Conservation (phyloP, 306 rosid genomes). For the Quercus agrifolia region DNA sequence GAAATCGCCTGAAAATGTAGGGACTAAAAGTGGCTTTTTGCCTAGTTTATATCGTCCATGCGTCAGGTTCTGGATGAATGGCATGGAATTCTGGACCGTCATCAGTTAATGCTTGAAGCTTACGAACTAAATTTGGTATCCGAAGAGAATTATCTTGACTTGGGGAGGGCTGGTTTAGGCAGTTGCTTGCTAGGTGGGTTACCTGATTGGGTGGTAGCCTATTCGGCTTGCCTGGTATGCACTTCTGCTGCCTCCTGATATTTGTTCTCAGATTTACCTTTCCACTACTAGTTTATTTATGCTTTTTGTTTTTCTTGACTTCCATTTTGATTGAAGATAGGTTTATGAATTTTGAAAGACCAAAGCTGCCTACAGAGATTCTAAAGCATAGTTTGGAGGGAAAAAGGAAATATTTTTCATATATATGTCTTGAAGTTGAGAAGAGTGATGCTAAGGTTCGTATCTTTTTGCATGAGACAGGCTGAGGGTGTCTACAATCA, state of each 20-base stretch:
- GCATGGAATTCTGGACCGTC: slow-evolving; percentile 85
- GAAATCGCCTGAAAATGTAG: no score
- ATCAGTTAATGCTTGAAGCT: slow-evolving; percentile 85
- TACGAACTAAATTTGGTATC: slow-evolving; percentile 72
- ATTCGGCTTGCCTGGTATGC: slow-evolving; percentile 92
- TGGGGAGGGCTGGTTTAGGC: slow-evolving; percentile 96
- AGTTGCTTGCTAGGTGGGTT: slow-evolving; percentile 94
- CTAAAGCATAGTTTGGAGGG: slow-evolving; percentile 81
- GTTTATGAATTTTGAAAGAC: slow-evolving; percentile 82
- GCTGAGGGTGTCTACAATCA: slow-evolving; percentile 99
- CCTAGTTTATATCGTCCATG: slow-evolving; percentile 13
- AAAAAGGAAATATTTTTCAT: slow-evolving; percentile 80
- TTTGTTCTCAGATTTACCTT: slow-evolving; percentile 11
- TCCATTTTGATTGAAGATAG: slow-evolving; percentile 67
- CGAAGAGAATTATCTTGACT: slow-evolving; percentile 80
- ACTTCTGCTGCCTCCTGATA: slow-evolving; percentile 5
- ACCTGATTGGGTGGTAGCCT: slow-evolving; percentile 95
- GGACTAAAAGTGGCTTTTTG: no score
- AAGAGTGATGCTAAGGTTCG: slow-evolving; percentile 84
- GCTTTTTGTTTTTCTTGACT: slow-evolving; percentile 25
- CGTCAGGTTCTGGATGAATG: slow-evolving; percentile 78
- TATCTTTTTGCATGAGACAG: slow-evolving; percentile 42
- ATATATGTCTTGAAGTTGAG: slow-evolving; percentile 84
- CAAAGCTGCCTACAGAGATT: slow-evolving; percentile 89
- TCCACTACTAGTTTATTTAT: not conserved